These are phyloP conservation scores for Trypethelium eluteriae DNA, from an alignment of 495 filamentous ascomycete species.

Conservation along the genomic window DNA sequence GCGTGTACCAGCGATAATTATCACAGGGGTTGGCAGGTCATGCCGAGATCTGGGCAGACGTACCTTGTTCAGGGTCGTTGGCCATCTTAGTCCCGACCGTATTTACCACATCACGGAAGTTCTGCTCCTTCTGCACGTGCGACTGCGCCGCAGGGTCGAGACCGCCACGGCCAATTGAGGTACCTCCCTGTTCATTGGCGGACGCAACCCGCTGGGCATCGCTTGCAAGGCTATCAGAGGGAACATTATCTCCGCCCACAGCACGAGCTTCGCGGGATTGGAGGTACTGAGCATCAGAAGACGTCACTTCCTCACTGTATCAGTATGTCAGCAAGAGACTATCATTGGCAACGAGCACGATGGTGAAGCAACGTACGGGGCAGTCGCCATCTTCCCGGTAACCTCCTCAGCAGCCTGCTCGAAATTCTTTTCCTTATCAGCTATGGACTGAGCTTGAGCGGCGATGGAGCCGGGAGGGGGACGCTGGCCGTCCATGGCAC, in stretches of 20 bases:
- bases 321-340: not conserved
- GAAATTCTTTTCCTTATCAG: conserved; percentile 22
- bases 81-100: conserved; percentile 27
- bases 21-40: not conserved
- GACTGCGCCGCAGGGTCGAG: conserved; percentile 24
- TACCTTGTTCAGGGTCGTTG: conserved; percentile 25
- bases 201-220: conserved; percentile 19
- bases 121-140: conserved; percentile 28
- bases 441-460: conserved; percentile 33
- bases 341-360: not conserved
- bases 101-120: conserved; percentile 27
- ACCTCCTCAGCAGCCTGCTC: conserved; percentile 22
- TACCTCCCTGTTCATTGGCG: conserved; percentile 17
- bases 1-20: no score
- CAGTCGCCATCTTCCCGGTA: conserved; percentile 19
- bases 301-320: not conserved
- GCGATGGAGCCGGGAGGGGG: conserved; percentile 31
- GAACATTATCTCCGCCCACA: conserved; percentile 13
- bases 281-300: conserved; percentile 21
- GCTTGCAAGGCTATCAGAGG: conserved; percentile 16
- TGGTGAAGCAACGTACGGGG: conserved; percentile 2
- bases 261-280: conserved; percentile 22
- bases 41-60: not conserved
- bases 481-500: conserved; percentile 13
- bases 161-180: not conserved